phyloP scores from a whole-genome alignment of 2,329 filamentous ascomycete species.

The Thermothelomyces thermophilus region DNA sequence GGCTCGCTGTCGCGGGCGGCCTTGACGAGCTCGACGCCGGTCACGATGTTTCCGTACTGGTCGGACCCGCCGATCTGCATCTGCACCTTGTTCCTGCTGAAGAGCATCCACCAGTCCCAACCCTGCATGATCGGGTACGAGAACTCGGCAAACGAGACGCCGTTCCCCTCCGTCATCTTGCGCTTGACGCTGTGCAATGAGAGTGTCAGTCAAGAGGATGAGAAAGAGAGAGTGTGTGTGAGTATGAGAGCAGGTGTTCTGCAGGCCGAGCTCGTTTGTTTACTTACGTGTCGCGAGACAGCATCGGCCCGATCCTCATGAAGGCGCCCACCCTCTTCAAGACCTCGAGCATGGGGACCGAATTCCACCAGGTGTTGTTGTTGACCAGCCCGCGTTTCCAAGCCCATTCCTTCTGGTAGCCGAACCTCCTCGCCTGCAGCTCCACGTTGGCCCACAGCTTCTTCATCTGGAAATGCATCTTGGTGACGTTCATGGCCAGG shows the following conservation, averaged over 20 bases:
- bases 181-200: constrained; percentile 61
- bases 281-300: constrained; percentile 78
- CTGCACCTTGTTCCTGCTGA: constrained; percentile 57
- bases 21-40: constrained; percentile 81
- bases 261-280: too few relatives aligned
- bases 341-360: constrained; percentile 65
- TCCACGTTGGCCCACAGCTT: constrained; percentile 71
- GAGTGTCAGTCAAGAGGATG: constrained; percentile 17
- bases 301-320: constrained; percentile 77
- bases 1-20: constrained; percentile 56
- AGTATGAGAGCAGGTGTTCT: too few relatives aligned
- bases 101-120: constrained; percentile 95
- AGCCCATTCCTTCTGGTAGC: constrained; percentile 55
- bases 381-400: constrained; percentile 66
- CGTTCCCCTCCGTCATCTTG: constrained; percentile 76
- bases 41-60: constrained; percentile 92
- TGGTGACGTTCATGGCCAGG: constrained; percentile 57
- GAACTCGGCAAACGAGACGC: constrained; percentile 93
- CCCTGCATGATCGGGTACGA: constrained; percentile 88
- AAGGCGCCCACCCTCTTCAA: constrained; percentile 65
- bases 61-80: constrained; percentile 93
- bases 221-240: too few relatives aligned
- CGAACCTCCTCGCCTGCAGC: constrained; percentile 55
- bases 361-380: constrained; percentile 79
- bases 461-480: constrained; percentile 63